Percentiles rank a stretch among this genome's conserved stretches.
Conservation (phyloP, 2,329 filamentous ascomycete species). For the Aspergillus aculeatinus region DNA sequence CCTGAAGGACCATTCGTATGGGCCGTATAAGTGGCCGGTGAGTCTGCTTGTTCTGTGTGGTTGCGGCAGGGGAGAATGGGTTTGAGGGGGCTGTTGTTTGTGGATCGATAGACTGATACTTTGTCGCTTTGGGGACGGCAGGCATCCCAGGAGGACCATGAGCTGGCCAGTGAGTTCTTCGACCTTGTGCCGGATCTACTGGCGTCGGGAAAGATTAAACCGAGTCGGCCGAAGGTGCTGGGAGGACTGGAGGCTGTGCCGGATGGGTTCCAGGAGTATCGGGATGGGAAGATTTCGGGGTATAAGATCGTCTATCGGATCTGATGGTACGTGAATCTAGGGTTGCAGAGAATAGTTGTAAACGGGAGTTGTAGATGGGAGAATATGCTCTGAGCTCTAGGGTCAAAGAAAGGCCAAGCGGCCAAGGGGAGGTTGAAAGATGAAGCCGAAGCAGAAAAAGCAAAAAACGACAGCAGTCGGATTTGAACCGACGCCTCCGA, state of each 20-base stretch:
- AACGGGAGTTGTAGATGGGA: no score
- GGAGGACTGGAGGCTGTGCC: conserved; percentile 34
- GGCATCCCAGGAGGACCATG: conserved; percentile 38
- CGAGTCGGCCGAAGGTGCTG: conserved; percentile 33
- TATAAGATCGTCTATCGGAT: conserved; percentile 43
- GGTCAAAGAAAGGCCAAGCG: no score
- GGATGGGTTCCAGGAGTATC: conserved; percentile 40
- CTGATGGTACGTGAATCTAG: neutral
- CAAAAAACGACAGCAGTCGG: neutral
- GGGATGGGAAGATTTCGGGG: conserved; percentile 41
- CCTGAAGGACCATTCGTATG: conserved; percentile 41
- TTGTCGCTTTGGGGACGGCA: conserved; percentile 11
- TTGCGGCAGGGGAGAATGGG: neutral
- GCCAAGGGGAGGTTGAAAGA: no score
- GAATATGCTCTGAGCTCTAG: no score
- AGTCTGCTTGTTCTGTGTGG: conserved; percentile 14
- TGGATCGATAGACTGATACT: neutral
- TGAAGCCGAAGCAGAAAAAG: neutral
- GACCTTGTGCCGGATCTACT: conserved; percentile 35
- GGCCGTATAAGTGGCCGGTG: conserved; percentile 39
- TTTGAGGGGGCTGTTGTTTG: neutral
- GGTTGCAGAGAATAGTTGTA: no score
- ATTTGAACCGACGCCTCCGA: neutral
- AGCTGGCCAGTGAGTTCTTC: conserved; percentile 39
- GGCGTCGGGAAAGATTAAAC: conserved; percentile 36